Evolutionary conservation across 1,284 basidiomycete species (phyloP), one percentile per base, ranked within the genome.

Genomic region (Naganishia cerealis): DNA sequence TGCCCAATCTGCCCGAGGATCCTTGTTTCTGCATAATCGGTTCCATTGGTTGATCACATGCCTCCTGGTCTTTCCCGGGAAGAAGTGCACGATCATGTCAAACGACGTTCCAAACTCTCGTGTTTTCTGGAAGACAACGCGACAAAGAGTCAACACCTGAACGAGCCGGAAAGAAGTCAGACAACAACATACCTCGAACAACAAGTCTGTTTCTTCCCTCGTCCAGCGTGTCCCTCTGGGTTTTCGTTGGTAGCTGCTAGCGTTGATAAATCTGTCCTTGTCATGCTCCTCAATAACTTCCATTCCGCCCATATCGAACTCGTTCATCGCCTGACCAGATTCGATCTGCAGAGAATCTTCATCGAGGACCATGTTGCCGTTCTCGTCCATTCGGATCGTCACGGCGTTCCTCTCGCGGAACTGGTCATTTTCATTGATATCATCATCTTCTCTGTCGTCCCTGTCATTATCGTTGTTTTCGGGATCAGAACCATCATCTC

Each of bases 61-160:
- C 29, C 72, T 73, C 12, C 79, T 71, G 40, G 76, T 78, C 39
- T 79, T 73, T 6, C 74, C 74, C 0, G 78, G 77, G 68, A 81
- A 79, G 38, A 80, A 75, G 2, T 78, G 72, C 4, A 79, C 73
- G 53, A 81, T 81, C 73, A 80, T 79, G 71, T 81, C 79, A 65
- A 81, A 81, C 56, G 81, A 80, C 10, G 78, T 80, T n/a, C 79
- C 79, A 75, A 78, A 81, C 69, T 78, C 77, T 46, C 74, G 73
- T 12, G 77, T 65, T 29, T 75, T 76, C 66, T 72, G 61, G 15
- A 55, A 6, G 2, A 8, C 9, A 39, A 10, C 15, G 16, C 9
- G 46, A 5, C 21, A 24, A 55, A 48, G n/a, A 46, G 50, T 59
- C 24, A 67, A 33, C 9, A 21, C 24, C 18, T 12, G 29, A 21